Evolutionary conservation across 2,329 filamentous ascomycete species (phyloP), one percentile per base, ranked within the genome.

Genomic region (Zymoseptoria crescenta): DNA sequence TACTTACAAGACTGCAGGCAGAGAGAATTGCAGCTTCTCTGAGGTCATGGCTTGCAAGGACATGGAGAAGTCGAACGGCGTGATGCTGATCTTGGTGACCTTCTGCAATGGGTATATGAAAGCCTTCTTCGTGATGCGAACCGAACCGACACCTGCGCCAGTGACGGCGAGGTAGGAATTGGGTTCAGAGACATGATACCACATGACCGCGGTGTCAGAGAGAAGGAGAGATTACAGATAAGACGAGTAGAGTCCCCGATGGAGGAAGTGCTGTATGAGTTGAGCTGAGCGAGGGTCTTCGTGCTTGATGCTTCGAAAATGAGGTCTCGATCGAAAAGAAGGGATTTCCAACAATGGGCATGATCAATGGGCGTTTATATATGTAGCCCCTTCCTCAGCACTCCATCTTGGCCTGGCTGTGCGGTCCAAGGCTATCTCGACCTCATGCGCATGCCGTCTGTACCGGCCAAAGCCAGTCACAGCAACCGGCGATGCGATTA

Each of bases 11-110:
- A 94, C 88, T 9, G 91, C 89, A 2, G 89, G 90, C 0, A 94
- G 81, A 4, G 85, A 80, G 72, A 94, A 92, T 64, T 92, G 88
- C 2, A 94, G 81, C 73, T 95, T 95, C 76, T 95, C 91, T 67
- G 87, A 84, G 19, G 90, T 95, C 90, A 95, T 96, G 58, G 90
- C 90, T 71, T 92, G 88, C 1, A 95, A 78, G 58, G 86, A 85
- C 81, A 95, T 89, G 59, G 83, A 84, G 74, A 94, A 93, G 74
- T 95, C 90, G 70, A 89, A 89, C 0, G 88, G 87, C 8, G 70
- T 70, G 65, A 70, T 70, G 50, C 65, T 62, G 56, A 71, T 64
- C 61, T 70, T 71, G 21, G 64, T 67, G 24, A 71, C 66, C 65
- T 84, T 81, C 75, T 92, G 88, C 63, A 89, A 84, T 57, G 88